Evolutionary conservation across 2,329 filamentous ascomycete genomes (phyloP), one percentile per base, ranked within the genome.

Genomic region (Colletotrichum simmondsii): DNA sequence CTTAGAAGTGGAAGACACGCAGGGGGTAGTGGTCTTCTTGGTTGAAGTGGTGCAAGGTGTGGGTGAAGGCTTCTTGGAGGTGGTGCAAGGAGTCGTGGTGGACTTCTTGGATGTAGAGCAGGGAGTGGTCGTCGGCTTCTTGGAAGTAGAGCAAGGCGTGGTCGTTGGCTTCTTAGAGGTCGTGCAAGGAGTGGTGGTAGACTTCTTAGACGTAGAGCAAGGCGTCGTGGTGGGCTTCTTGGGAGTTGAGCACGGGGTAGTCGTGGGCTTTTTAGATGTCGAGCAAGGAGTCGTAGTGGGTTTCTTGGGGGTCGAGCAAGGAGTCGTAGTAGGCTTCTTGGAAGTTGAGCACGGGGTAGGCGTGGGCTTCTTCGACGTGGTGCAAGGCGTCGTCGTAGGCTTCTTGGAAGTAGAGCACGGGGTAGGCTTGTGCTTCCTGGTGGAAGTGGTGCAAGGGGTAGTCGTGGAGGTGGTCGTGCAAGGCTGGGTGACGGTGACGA

Each of bases 391-490:
- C 1, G 54, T 66, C 2, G 37, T 37, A 4, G 46, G 32, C 35
- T 30, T 68, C 42, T 37, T 59, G 6, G 56, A 37, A 3, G 60
- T 52, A 12, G 71, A 49, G 61, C 26, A 30, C 1, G 65, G 35
- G 14, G 59, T 61, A 12, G 49, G 68, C 2, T 53, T 65, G 12
- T 54, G 42, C 16, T 49, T 71, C 24, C 35, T 57, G 4, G 58
- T 57, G 4, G 58, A 56, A 52, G 62, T 66, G 5, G 68, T 57
- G 30, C 22, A 54, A 26, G 26, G 19, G 54, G 63, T 62, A 49
- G 32, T 37, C 11, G 11, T 56, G 24, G 26, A 56, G 28, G 37
- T 22, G 11, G 37, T 56, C 6, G n/a, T 60, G 65, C 6, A 10
- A 32, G 52, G 28, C 24, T 24, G 11, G 2, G 67, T 46, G 35